A percentile compares a stretch with the other conserved stretches of the same genome.
Evolutionary conservation across 495 filamentous ascomycete species (phyloP).

Genomic region (Penicillium malachiteum): DNA sequence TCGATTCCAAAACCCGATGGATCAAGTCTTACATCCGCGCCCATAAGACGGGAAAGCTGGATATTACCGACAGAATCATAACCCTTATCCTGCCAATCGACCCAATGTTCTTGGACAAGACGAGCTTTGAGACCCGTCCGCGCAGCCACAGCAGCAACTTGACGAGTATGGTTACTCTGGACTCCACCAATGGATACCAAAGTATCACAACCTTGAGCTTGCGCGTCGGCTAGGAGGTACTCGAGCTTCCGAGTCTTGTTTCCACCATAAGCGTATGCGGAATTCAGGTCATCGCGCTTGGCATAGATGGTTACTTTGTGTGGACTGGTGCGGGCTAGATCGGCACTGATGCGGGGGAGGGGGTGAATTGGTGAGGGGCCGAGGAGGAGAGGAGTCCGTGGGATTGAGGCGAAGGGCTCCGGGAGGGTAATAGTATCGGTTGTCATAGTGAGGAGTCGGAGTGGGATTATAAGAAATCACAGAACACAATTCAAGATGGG

Average conservation of each 20-base stretch:
- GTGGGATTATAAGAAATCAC: no score
- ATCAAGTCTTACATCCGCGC: conserved; percentile 54
- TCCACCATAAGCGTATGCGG: conserved; percentile 60
- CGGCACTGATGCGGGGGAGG: conserved; percentile 56
- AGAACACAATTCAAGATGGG: not conserved
- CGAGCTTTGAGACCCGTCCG: conserved; percentile 50
- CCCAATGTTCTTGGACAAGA: conserved; percentile 64
- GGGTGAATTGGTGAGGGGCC: conserved; percentile 60
- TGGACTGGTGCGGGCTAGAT: conserved; percentile 44
- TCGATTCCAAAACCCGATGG: conserved; percentile 56
- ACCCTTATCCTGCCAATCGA: conserved; percentile 49
- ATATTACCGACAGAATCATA: conserved; percentile 62
- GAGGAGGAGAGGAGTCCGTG: conserved; percentile 52
- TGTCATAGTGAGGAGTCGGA: conserved; percentile 4
- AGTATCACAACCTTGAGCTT: conserved; percentile 51
- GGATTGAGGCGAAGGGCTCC: conserved; percentile 57
- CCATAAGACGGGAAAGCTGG: conserved; percentile 61
- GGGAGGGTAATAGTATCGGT: conserved; percentile 39
- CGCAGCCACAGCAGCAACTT: conserved; percentile 58
- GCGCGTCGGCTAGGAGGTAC: conserved; percentile 58
- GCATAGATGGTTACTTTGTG: conserved; percentile 52
- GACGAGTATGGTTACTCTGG: conserved; percentile 65
- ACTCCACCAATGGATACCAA: conserved; percentile 64
- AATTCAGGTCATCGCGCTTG: conserved; percentile 65
- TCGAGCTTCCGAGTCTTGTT: conserved; percentile 69